Percentiles rank a stretch among this genome's conserved stretches.
phyloP scores from a whole-genome alignment of 495 filamentous ascomycete species.

The Rhypophila decipiens region DNA sequence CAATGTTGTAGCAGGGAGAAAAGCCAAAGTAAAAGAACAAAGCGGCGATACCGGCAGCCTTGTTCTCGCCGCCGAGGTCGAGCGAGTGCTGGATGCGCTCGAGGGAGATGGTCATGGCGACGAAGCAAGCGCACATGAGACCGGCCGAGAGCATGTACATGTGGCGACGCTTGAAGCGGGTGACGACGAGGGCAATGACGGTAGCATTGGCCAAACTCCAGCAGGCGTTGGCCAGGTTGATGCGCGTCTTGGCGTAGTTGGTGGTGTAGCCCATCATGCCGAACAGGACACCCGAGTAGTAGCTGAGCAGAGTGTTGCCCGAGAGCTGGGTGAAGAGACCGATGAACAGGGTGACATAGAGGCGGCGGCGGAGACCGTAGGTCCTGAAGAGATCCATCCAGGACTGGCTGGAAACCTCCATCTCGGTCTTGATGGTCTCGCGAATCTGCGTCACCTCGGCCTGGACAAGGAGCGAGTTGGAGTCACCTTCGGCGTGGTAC shows the following conservation, averaged over 20 bases:
- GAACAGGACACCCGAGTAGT: constrained; percentile 49
- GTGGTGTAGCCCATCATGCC: constrained; percentile 43
- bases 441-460: constrained; percentile 57
- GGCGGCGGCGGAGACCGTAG: constrained; percentile 47
- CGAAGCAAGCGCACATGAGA: constrained; percentile 48
- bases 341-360: constrained; percentile 50
- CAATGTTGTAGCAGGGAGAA: constrained; percentile 58
- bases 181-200: constrained; percentile 46
- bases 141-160: constrained; percentile 54
- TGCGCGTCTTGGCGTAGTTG: constrained; percentile 39
- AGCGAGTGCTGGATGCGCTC: constrained; percentile 38
- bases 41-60: constrained; percentile 35
- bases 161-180: constrained; percentile 45
- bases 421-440: constrained; percentile 51
- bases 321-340: constrained; percentile 61
- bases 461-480: constrained; percentile 46
- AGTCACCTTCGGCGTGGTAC: constrained; percentile 57
- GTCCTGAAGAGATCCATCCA: constrained; percentile 52
- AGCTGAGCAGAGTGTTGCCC: constrained; percentile 58
- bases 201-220: constrained; percentile 50
- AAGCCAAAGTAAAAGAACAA: constrained; percentile 60
- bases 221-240: constrained; percentile 54
- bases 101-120: constrained; percentile 54
- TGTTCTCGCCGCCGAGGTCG: constrained; percentile 29
- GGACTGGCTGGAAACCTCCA: constrained; percentile 45